Base-by-base conservation (phyloP, 306 rosid species). In the Ormosia semicastrata region DNA sequence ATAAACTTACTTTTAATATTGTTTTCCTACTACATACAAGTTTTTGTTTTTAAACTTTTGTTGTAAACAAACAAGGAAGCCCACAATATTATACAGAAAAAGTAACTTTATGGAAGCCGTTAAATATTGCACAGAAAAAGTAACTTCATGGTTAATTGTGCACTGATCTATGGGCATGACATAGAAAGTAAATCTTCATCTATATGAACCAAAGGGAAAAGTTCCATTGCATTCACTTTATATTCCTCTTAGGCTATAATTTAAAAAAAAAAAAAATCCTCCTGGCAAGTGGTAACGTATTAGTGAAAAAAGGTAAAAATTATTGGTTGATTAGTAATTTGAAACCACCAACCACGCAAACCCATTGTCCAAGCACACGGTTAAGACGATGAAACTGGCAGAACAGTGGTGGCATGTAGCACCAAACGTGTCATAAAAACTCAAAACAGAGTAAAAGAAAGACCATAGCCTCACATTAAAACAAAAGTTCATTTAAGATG, bases 381-480 rank as follows among this genome's bases (percentile, higher is more conserved):
- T 59, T 30, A 14, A 6, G 11, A 34, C 5, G 70, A 40, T 8
- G 2, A 29, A 44, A 64, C 36, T 73, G 41, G 33, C 72, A 56
- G 43, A 73, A 40, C 39, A 59, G 29, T 43, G 17, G 3, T 12
- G 73, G 78, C 79, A 80, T 80, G 80, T 82, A 73, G 9, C 72
- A 54, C 65, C 37, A 37, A 83, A 83, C 89, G 87, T 88, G 89
- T 85, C 89, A 80, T 3, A 49, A 68, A 15, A 60, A 4, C 44
- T 12, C 33, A 8, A 47, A 69, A 47, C 32, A 17, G 69, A 32
- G 79, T 15, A 63, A 70, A 80, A 17, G 29, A 39, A 49, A 49
- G 14, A 18, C 34, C 47, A 71, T 7, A 9, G 13, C 73, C 54
- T 59, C 56, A 12, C 44, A 54, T 6, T 30, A 68, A 81, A 39